Percentiles rank a stretch among this genome's conserved stretches.
Conservation (phyloP, 441 rosid species). For the Bruguiera hainesii region DNA sequence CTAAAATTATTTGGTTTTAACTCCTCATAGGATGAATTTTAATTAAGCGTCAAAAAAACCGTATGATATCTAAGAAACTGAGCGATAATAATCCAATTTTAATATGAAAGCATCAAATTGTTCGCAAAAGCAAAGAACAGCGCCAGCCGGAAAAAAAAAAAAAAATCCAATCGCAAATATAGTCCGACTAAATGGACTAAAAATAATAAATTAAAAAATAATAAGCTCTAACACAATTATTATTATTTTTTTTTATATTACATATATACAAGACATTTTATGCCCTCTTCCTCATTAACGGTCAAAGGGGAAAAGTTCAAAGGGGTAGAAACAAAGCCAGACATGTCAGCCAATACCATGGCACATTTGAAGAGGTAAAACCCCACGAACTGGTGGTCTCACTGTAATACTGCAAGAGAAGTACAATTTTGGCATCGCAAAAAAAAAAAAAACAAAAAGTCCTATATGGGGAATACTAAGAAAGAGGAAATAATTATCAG, state of each 20-base stretch:
- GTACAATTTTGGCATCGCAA: conserved; percentile 23
- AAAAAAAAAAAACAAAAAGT: neutral
- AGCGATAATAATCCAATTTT: neutral
- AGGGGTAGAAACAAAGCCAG: conserved; percentile 28
- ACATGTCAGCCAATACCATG: conserved; percentile 20
- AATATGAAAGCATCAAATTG: neutral
- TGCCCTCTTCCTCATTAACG: conserved; percentile 10
- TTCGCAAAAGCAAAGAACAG: neutral
- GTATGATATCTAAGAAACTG: no score
- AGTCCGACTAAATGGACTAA: no score
- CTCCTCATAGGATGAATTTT: neutral
- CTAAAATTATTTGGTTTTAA: neutral
- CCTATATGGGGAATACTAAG: neutral
- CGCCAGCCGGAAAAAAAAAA: neutral
- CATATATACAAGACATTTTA: neutral
- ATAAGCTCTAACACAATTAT: no score
- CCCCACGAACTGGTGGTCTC: conserved; percentile 31
- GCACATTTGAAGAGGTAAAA: conserved; percentile 35
- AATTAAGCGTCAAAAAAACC: no score
- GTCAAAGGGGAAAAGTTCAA: conserved; percentile 22
- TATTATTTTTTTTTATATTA: no score
- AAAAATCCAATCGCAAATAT: conserved; percentile 14
- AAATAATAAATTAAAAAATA: no score
- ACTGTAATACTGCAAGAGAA: conserved; percentile 21
- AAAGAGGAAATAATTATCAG: neutral